phyloP scores from a whole-genome alignment of 176 grass and related monocot genomes.

The Chrysopogon serrulatus region DNA sequence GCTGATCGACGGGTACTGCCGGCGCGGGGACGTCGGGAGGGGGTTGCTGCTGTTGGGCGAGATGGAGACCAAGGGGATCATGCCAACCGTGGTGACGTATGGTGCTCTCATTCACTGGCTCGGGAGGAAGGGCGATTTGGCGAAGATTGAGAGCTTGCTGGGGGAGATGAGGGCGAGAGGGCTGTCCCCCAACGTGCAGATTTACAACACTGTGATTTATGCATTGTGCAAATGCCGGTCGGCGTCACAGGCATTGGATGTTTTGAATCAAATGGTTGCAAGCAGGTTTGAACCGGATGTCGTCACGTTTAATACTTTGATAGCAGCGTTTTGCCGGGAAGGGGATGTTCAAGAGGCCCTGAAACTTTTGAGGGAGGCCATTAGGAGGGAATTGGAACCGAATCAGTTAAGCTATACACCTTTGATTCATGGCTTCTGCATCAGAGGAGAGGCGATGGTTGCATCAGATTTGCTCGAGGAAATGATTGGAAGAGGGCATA shows the following conservation, averaged over 20 bases:
- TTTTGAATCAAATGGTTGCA: constrained; percentile 67
- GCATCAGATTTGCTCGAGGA: constrained; percentile 65
- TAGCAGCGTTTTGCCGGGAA: constrained; percentile 49
- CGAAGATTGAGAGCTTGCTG: constrained; percentile 40
- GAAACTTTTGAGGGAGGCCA: constrained; percentile 47
- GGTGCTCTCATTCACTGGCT: constrained; percentile 62
- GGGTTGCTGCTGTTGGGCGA: constrained; percentile 48
- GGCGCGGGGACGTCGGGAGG: constrained; percentile 30
- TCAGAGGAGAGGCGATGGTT: constrained; percentile 34
- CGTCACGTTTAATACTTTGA: constrained; percentile 71
- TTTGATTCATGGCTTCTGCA: constrained; percentile 55
- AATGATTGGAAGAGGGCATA: constrained; percentile 57
- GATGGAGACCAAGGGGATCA: constrained; percentile 66
- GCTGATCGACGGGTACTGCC: constrained; percentile 70
- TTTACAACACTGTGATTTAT: constrained; percentile 66
- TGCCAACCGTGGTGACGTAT: constrained; percentile 61
- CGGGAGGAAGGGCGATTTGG: constrained; percentile 47
- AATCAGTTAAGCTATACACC: constrained; percentile 68
- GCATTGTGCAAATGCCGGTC: constrained; percentile 45
- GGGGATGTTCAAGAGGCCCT: constrained; percentile 38
- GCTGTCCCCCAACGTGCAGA: constrained; percentile 51
- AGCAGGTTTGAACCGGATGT: constrained; percentile 40
- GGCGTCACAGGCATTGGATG: constrained; percentile 39
- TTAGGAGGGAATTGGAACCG: constrained; percentile 50
- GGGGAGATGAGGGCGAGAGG: constrained; percentile 54